Percentiles rank a stretch among this genome's conserved stretches.
Conservation (phyloP, 305 asterid genomes). For the Fraxinus latifolia region DNA sequence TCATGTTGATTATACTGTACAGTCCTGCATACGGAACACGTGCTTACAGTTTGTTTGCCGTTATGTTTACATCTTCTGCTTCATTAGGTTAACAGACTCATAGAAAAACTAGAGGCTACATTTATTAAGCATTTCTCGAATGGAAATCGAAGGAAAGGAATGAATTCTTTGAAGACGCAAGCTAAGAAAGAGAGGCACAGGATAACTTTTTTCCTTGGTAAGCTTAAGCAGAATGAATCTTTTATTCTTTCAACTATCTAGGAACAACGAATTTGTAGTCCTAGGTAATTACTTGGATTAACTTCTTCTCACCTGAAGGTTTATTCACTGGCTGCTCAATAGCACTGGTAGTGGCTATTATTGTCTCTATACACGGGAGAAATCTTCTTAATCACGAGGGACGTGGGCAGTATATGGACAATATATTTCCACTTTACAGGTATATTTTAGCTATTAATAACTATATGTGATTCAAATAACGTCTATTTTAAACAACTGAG, state of each 20-base stretch:
- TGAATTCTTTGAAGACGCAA: conserved; percentile 54
- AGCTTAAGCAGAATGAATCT: conserved; percentile 1
- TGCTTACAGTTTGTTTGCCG: neutral
- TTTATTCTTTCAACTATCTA: neutral
- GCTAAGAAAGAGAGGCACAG: conserved; percentile 65
- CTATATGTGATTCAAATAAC: neutral
- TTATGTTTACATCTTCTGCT: neutral
- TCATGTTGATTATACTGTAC: neutral
- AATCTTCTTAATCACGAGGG: conserved; percentile 44
- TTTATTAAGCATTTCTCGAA: conserved; percentile 73
- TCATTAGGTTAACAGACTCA: conserved; percentile 53
- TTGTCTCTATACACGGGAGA: conserved; percentile 39
- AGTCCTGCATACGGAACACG: neutral
- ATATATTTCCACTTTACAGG: conserved; percentile 71
- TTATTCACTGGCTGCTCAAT: conserved; percentile 60
- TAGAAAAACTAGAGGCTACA: conserved; percentile 59
- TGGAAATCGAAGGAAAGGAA: conserved; percentile 75
- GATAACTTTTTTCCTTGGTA: conserved; percentile 69
- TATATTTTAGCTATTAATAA: conserved; percentile 15
- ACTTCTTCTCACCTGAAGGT: conserved; percentile 35
- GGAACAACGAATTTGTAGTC: neutral
- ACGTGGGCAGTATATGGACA: conserved; percentile 49
- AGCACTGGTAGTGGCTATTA: conserved; percentile 51
- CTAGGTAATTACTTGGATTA: neutral
- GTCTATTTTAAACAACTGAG: neutral